Conservation (phyloP, 1,284 basidiomycete genomes). For the Moniliella sp. region DNA sequence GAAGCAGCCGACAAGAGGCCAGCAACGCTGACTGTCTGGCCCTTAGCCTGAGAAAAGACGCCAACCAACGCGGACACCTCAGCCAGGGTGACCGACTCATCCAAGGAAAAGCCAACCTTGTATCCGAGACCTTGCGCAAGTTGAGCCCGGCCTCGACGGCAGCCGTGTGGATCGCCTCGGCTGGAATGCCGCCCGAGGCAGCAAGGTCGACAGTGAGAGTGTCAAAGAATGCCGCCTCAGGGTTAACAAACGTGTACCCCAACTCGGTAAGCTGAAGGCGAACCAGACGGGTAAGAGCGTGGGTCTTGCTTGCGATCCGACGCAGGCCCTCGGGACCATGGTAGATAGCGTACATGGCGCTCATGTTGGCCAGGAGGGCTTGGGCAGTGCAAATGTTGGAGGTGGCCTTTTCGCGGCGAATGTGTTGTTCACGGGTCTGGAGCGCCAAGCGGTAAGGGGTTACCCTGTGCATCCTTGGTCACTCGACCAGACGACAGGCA, state of each 20-base stretch:
- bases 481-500: conserved; percentile 84
- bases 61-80: conserved; percentile 53
- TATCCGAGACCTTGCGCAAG: conserved; percentile 56
- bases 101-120: conserved; percentile 67
- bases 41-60: conserved; percentile 43
- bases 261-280: conserved; percentile 48
- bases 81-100: conserved; percentile 56
- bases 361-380: conserved; percentile 31
- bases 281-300: conserved; percentile 64
- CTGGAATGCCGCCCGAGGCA: conserved; percentile 40
- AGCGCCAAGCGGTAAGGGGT: conserved; percentile 74
- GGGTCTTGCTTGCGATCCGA: conserved; percentile 70
- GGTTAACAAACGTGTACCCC: conserved; percentile 45
- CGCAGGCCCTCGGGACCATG: conserved; percentile 72
- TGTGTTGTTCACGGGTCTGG: conserved; percentile 41
- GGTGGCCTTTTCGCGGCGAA: conserved; percentile 31
- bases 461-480: conserved; percentile 62
- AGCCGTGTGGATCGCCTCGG: conserved; percentile 49
- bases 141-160: conserved; percentile 56
- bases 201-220: conserved; percentile 68
- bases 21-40: conserved; percentile 28
- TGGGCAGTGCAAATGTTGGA: conserved; percentile 34
- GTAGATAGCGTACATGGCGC: conserved; percentile 48
- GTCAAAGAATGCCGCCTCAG: conserved; percentile 57
- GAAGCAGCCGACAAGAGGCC: conserved; percentile 11